Conservation (phyloP, 2,329 filamentous ascomycete species). For the Colletotrichum tropicicola region DNA sequence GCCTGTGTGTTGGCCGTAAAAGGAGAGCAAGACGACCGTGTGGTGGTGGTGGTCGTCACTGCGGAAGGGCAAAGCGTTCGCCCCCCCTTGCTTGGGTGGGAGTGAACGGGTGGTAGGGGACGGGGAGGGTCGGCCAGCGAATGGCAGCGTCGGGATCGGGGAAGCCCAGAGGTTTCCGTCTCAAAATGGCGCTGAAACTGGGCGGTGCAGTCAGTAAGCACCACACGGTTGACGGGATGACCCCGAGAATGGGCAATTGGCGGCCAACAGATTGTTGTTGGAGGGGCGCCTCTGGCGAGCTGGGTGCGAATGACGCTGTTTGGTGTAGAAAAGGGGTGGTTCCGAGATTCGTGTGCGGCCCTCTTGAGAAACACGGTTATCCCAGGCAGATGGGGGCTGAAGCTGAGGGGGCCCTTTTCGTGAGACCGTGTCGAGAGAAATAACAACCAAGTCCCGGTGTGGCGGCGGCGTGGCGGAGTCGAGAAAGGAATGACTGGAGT, state of each 20-base stretch:
- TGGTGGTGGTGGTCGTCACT: constrained; percentile 2
- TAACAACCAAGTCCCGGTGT: neutral
- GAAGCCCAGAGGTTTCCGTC: constrained; percentile 26
- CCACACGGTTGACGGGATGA: constrained; percentile 15
- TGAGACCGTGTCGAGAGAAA: constrained; percentile 5
- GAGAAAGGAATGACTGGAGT: constrained; percentile 11
- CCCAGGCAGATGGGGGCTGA: constrained; percentile 7
- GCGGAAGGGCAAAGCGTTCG: constrained; percentile 15
- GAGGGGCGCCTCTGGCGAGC: too few relatives aligned
- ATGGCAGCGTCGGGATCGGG: constrained; percentile 8
- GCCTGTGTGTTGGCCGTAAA: constrained; percentile 16
- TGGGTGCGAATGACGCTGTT: constrained; percentile 4
- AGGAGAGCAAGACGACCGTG: neutral
- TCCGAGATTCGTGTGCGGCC: constrained; percentile 2
- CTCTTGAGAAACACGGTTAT: constrained; percentile 25
- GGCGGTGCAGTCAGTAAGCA: constrained; percentile 30
- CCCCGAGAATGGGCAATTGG: constrained; percentile 14
- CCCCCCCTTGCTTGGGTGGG: constrained; percentile 4
- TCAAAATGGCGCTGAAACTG: constrained; percentile 31
- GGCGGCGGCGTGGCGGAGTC: constrained; percentile 10
- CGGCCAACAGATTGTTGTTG: constrained; percentile 13
- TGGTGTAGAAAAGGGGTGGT: constrained; percentile 9
- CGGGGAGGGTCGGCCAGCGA: neutral
- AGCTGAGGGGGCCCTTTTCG: neutral
- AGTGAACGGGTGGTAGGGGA: constrained; percentile 9